Conservation (phyloP, 2,329 filamentous ascomycete genomes). For the Leptoxyphium fumago region DNA sequence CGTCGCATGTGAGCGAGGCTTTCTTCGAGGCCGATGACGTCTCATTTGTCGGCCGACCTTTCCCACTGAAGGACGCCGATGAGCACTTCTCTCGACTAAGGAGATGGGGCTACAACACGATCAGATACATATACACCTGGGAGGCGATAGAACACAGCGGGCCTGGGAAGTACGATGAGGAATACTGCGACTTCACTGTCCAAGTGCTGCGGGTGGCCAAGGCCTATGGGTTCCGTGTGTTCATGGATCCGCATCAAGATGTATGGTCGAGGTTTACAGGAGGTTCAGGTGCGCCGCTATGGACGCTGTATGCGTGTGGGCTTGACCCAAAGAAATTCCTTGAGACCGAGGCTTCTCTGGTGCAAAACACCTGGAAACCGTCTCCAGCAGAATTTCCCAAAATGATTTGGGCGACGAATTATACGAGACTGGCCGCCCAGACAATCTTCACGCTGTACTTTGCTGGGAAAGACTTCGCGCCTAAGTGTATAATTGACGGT, state of each 20-base stretch:
- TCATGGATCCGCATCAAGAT: constrained; percentile 98
- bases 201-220: constrained; percentile 70
- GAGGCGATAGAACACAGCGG: constrained; percentile 92
- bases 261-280: constrained; percentile 94
- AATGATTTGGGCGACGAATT: constrained; percentile 99
- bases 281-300: constrained; percentile 90
- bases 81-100: constrained; percentile 74
- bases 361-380: constrained; percentile 75
- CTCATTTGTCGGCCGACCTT: constrained; percentile 76
- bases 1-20: constrained; percentile 59
- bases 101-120: constrained; percentile 87
- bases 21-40: constrained; percentile 93
- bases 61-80: constrained; percentile 67
- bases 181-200: constrained; percentile 85
- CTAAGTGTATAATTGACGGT: constrained; percentile 88
- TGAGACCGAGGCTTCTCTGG: constrained; percentile 77
- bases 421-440: constrained; percentile 70
- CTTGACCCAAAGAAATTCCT: constrained; percentile 76
- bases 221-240: constrained; percentile 84
- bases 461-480: constrained; percentile 77
- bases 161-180: constrained; percentile 83
- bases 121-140: constrained; percentile 96
- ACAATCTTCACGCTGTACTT: constrained; percentile 95
- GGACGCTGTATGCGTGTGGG: constrained; percentile 91
- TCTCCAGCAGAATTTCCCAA: constrained; percentile 79